phyloP scores from a whole-genome alignment of 768 basidiomycete species.

The Mycena albidolilacea region DNA sequence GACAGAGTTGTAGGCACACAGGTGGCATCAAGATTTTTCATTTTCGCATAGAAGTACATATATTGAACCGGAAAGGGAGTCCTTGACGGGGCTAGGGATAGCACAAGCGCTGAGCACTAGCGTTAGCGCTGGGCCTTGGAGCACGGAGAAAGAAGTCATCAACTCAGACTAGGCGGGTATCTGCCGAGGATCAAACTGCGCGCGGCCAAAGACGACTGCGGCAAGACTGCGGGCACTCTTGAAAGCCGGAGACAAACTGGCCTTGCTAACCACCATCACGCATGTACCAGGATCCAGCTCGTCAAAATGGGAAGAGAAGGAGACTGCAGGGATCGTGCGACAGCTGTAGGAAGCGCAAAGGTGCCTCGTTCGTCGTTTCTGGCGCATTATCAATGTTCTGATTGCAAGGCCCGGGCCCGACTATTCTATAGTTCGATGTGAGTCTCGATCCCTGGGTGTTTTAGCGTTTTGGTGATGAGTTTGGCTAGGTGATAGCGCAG shows the following conservation, averaged over 20 bases:
- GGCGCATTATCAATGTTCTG: not conserved
- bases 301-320: slow-evolving; percentile 17
- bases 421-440: slow-evolving; percentile 4
- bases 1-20: too few species aligned
- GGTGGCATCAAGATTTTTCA: too few species aligned
- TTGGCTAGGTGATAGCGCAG: slow-evolving; percentile 67
- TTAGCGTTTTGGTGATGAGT: not conserved
- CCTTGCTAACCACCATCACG: not conserved
- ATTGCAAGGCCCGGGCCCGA: not conserved
- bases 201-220: too few species aligned
- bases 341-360: slow-evolving; percentile 10
- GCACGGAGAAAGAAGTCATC: too few species aligned
- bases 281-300: not conserved
- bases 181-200: too few species aligned
- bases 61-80: too few species aligned
- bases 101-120: too few species aligned
- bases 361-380: not conserved
- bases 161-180: too few species aligned
- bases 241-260: not conserved
- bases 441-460: not conserved
- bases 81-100: too few species aligned
- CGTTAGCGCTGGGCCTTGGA: too few species aligned
- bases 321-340: slow-evolving; percentile 16
- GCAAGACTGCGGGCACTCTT: not conserved
- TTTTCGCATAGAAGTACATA: too few species aligned